These are phyloP conservation scores for Tothia fuscella DNA, from an alignment of 2,329 filamentous ascomycete genomes.

Conservation along the genomic window DNA sequence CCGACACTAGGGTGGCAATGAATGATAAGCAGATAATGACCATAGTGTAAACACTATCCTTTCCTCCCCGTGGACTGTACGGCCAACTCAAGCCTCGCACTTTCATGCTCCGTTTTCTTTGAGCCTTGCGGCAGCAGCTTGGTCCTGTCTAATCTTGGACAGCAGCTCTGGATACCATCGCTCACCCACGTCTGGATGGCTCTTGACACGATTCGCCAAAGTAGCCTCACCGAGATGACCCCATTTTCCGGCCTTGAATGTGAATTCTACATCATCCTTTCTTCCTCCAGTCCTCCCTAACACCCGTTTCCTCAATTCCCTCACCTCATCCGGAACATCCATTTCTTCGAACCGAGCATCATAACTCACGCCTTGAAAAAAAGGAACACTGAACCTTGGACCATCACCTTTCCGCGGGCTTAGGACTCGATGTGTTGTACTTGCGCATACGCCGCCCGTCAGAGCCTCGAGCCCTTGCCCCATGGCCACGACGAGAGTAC, in stretches of 20 bases:
- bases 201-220: slow-evolving; percentile 72
- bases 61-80: too few relatives aligned
- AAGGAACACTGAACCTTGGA: slow-evolving; percentile 67
- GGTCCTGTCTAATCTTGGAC: slow-evolving; percentile 29
- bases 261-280: slow-evolving; percentile 72
- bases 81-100: too few relatives aligned
- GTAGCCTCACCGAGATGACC: slow-evolving; percentile 70
- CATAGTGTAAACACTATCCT: too few relatives aligned
- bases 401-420: slow-evolving; percentile 58
- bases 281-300: slow-evolving; percentile 42
- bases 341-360: slow-evolving; percentile 71
- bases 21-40: too few relatives aligned
- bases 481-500: slow-evolving; percentile 76
- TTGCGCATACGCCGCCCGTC: slow-evolving; percentile 68
- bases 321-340: slow-evolving; percentile 52
- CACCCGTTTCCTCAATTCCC: slow-evolving; percentile 48
- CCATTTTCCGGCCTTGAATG: slow-evolving; percentile 58
- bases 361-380: slow-evolving; percentile 77
- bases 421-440: slow-evolving; percentile 75
- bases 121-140: slow-evolving; percentile 16
- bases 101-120: background rate
- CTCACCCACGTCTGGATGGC: slow-evolving; percentile 77
- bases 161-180: slow-evolving; percentile 47
- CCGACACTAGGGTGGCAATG: too few relatives aligned
- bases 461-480: slow-evolving; percentile 79